Conservation (phyloP, 352 stramenopile species). For the Phytophthora fragariaefolia region DNA sequence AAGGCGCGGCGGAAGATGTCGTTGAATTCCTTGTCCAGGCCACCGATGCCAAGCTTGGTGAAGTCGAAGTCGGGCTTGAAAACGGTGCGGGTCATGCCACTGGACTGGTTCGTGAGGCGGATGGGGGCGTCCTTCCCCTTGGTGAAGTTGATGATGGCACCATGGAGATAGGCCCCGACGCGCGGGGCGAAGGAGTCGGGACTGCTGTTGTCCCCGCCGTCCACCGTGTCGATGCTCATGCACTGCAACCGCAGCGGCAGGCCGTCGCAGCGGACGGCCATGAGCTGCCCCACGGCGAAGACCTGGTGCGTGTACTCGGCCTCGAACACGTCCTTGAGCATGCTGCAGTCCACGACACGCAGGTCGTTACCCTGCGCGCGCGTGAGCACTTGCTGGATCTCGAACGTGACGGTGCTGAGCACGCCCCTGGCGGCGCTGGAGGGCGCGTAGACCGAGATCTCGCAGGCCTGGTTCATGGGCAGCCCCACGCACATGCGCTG, state of each 20-base stretch:
- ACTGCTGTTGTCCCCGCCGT: constrained; percentile 37
- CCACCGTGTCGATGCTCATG: constrained; percentile 58
- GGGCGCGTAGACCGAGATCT: constrained; percentile 71
- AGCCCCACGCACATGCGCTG: constrained; percentile 82
- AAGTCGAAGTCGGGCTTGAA: constrained; percentile 99
- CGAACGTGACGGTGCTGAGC: constrained; percentile 78
- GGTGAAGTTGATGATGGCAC: constrained; percentile 78
- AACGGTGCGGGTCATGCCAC: constrained; percentile 76
- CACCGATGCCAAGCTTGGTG: constrained; percentile 98
- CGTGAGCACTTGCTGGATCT: constrained; percentile 82
- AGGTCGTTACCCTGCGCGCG: constrained; percentile 64
- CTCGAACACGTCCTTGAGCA: constrained; percentile 77
- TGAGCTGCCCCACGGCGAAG: constrained; percentile 77
- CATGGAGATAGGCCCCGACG: constrained; percentile 64
- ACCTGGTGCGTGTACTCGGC: constrained; percentile 74
- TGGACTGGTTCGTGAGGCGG: constrained; percentile 82
- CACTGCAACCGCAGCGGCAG: constrained; percentile 78
- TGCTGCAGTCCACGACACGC: constrained; percentile 74
- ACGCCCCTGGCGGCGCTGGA: constrained; percentile 45
- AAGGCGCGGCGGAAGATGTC: constrained; percentile 99
- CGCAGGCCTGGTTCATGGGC: constrained; percentile 67
- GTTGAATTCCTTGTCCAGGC: constrained; percentile 99
- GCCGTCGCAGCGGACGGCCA: constrained; percentile 68
- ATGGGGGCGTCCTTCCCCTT: constrained; percentile 81
- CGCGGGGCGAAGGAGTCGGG: constrained; percentile 36